phyloP scores from a whole-genome alignment of 768 basidiomycete species.

The Podaxis carcinomalis region DNA sequence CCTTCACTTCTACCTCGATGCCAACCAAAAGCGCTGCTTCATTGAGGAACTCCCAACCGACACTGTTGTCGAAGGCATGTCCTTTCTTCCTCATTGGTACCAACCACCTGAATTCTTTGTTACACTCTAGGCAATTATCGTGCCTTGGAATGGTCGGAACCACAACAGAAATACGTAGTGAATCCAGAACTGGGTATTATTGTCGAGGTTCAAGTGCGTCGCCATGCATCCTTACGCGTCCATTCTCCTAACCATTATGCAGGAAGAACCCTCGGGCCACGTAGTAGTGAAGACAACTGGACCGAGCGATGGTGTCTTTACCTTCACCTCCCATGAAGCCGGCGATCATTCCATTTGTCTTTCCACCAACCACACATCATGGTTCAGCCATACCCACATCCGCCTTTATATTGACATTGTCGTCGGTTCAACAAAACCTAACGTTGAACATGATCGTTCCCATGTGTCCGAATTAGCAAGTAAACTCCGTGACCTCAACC shows the following conservation, averaged over 20 bases:
- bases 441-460: slow-evolving; percentile 81
- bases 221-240: neutral
- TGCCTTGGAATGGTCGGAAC: slow-evolving; percentile 88
- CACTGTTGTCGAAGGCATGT: slow-evolving; percentile 91
- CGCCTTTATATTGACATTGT: slow-evolving; percentile 93
- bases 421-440: slow-evolving; percentile 83
- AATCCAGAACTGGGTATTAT: slow-evolving; percentile 83
- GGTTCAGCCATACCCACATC: slow-evolving; percentile 85
- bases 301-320: slow-evolving; percentile 87
- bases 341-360: slow-evolving; percentile 98
- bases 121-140: slow-evolving; percentile 74
- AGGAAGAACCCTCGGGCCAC: slow-evolving; percentile 87
- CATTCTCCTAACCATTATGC: slow-evolving; percentile 5
- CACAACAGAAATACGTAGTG: slow-evolving; percentile 56
- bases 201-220: slow-evolving; percentile 79
- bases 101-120: neutral
- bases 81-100: neutral
- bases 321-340: slow-evolving; percentile 95
- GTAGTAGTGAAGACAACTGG: slow-evolving; percentile 87
- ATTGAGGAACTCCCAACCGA: slow-evolving; percentile 93
- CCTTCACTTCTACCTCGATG: slow-evolving; percentile 95
- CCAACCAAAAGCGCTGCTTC: slow-evolving; percentile 91
- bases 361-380: slow-evolving; percentile 87
- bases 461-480: slow-evolving; percentile 79
- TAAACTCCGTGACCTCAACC: slow-evolving; percentile 89